Evolutionary conservation across 2,329 filamentous ascomycete species (phyloP).

Genomic region (Berkeleyomyces basicola): DNA sequence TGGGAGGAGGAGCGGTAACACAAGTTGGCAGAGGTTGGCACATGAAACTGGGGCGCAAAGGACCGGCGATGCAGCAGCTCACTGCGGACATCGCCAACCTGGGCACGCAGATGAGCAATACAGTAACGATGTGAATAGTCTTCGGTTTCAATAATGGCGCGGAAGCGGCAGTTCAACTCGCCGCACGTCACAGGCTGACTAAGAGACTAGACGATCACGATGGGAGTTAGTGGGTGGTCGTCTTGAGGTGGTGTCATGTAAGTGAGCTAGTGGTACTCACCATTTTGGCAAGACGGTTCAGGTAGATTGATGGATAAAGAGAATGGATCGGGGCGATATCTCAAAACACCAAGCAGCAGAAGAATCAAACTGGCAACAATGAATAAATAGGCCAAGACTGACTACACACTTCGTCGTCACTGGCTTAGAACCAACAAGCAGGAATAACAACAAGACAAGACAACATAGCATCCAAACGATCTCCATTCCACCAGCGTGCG

Average conservation of each 20-base stretch:
- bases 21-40: not conserved
- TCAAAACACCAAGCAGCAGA: not conserved
- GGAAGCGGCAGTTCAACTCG: constrained; percentile 2
- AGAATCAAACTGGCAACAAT: no score
- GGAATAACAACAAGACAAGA: not conserved
- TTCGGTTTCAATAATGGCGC: constrained; percentile 10
- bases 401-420: not conserved
- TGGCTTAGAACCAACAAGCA: not conserved
- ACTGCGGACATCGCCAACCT: constrained; percentile 1
- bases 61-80: constrained; percentile 4
- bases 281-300: not conserved
- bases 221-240: not conserved
- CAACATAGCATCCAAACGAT: not conserved
- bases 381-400: not conserved
- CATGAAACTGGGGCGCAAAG: not conserved
- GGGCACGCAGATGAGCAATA: constrained; percentile 8
- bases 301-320: not conserved
- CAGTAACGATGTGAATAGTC: constrained; percentile 4
- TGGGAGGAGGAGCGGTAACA: not conserved
- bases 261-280: not conserved
- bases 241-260: not conserved
- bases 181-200: not conserved
- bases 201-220: no score
- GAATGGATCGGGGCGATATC: not conserved
- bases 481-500: not conserved